Base-by-base conservation (phyloP, 345 rosid species). In the Lenwebbia sp. region DNA sequence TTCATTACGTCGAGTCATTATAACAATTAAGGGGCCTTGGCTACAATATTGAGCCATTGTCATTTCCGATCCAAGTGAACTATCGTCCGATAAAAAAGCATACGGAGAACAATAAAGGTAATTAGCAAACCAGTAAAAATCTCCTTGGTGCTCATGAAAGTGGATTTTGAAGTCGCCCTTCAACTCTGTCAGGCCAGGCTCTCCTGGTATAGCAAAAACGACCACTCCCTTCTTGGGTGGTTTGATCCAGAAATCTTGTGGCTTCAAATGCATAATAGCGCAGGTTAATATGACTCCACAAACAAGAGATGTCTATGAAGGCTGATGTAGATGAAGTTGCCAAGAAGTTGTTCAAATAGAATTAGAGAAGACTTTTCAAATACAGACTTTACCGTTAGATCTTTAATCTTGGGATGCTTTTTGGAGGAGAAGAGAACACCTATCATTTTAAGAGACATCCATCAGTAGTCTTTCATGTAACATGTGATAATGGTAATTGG, bases 121-220 rank as follows among this genome's bases (percentile, higher is more conserved):
- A 55, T 82, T 86, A 85, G 33, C 92, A 25, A 14, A 96, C 99
- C 97, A 96, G 94, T 96, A 95, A 88, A 97, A 95, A 87, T 96
- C 98, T 91, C 99, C 98, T 88, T 96, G 95, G 19, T 92, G 92
- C 51, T 96, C 99, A 83, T 95, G 96, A 89, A 96, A 96, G 84
- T 94, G 97, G 88, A 96, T 91, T 89, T 95, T 96, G 92, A 96
- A 95, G 89, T 96, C 98, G 44, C 98, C 99, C 2, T 84, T 86
- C 86, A 96, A 86, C 91, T 95, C 94, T 51, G 97, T 88, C 49
- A 97, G 92, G 87, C 99, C 99, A 85, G 99, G 96, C 89, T 97
- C 94, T 84, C 99, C 96, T 10, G 99, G 99, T 87, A 97, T 70
- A 54, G 99, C 97, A 92, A 96, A 97, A 85, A 96, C 96, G 90